phyloP scores from a whole-genome alignment of 2,329 filamentous ascomycete species.

The Claviceps arundinis region DNA sequence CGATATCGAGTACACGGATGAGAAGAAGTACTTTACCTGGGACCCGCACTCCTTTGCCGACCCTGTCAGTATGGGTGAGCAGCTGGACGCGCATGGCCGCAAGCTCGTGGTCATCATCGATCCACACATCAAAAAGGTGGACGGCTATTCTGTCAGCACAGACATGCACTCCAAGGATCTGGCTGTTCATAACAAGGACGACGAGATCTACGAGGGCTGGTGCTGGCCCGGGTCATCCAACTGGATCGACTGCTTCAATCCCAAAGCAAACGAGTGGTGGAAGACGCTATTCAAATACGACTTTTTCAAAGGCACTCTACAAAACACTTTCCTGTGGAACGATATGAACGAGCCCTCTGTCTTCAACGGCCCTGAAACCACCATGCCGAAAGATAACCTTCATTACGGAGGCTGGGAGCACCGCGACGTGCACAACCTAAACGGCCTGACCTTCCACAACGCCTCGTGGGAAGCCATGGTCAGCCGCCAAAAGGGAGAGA shows the following conservation, averaged over 20 bases:
- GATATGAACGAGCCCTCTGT: slow-evolving; percentile 99
- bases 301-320: slow-evolving; percentile 69
- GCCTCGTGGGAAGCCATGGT: slow-evolving; percentile 79
- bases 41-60: slow-evolving; percentile 79
- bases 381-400: slow-evolving; percentile 97
- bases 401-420: slow-evolving; percentile 91
- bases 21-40: slow-evolving; percentile 98
- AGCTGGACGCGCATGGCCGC: slow-evolving; percentile 70
- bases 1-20: slow-evolving; percentile 93
- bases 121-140: slow-evolving; percentile 91
- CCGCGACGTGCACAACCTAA: slow-evolving; percentile 88
- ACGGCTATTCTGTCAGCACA: slow-evolving; percentile 61
- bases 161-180: slow-evolving; percentile 75
- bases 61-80: slow-evolving; percentile 75
- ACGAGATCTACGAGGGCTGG: slow-evolving; percentile 85
- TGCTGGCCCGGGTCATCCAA: slow-evolving; percentile 97
- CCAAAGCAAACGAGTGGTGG: slow-evolving; percentile 88
- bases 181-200: slow-evolving; percentile 81
- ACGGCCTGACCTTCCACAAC: slow-evolving; percentile 91
- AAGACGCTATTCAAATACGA: slow-evolving; percentile 75
- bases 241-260: slow-evolving; percentile 95
- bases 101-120: slow-evolving; percentile 94
- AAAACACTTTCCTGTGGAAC: slow-evolving; percentile 94
- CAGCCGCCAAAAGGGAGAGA: slow-evolving; percentile 73
- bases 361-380: slow-evolving; percentile 95